phyloP scores from a whole-genome alignment of 352 stramenopile genomes.

The Phytophthora aleatoria region DNA sequence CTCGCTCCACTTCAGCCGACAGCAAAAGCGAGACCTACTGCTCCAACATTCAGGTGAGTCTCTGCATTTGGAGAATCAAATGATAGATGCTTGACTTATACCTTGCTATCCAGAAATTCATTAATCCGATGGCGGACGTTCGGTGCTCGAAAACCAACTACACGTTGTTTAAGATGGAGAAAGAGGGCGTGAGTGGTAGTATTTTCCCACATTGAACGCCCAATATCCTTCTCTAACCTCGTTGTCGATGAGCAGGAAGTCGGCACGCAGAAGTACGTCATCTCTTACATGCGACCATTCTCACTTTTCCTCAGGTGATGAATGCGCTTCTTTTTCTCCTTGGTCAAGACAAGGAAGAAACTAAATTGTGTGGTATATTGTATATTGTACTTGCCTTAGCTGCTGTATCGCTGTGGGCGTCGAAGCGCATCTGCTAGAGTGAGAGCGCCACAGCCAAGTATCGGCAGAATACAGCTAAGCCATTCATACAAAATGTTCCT shows the following conservation, averaged over 20 bases:
- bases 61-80: neutral
- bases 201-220: too few species aligned
- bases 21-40: constrained; percentile 39
- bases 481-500: constrained; percentile 1
- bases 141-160: constrained; percentile 69
- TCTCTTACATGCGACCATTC: constrained; percentile 78
- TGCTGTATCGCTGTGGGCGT: constrained; percentile 75
- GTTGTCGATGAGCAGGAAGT: constrained; percentile 44
- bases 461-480: constrained; percentile 14
- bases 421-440: constrained; percentile 70
- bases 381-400: constrained; percentile 32
- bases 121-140: constrained; percentile 78
- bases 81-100: neutral
- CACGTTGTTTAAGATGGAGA: constrained; percentile 81
- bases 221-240: neutral
- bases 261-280: constrained; percentile 74
- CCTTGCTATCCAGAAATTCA: constrained; percentile 65
- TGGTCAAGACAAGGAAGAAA: neutral
- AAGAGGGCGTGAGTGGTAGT: constrained; percentile 60
- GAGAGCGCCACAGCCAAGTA: neutral
- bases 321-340: neutral
- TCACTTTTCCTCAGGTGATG: constrained; percentile 81
- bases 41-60: constrained; percentile 53
- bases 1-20: constrained; percentile 35
- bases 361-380: neutral